Base-by-base conservation (phyloP, 1,284 basidiomycete genomes). In the Fomitiporia mediterranea region DNA sequence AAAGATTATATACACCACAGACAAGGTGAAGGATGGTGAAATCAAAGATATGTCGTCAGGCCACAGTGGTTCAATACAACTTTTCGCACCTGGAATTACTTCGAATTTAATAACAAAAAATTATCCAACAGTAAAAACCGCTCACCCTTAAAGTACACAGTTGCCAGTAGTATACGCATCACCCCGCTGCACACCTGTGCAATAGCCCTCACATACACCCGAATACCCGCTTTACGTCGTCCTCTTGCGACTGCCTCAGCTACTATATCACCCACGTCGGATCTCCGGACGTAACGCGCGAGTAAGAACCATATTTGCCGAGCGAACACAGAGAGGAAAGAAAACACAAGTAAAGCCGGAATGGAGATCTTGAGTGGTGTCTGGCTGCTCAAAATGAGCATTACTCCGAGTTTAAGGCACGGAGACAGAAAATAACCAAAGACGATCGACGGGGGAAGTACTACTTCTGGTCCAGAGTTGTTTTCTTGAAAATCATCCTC, bases 221-320 rank as follows among this genome's bases (percentile, higher is more conserved):
- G 68, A 57, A 63, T 70, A 23, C 66, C 65, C 63, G 78, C 77
- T 66, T 75, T 80, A 15, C 74, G 75, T 63, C 74, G 70, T 32
- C 78, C 77, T 55, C 75, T 73, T n/a, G 82, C 79, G 64, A 88
- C 80, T 2, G 80, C 73, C 63, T 84, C 77, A 13, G 82, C 64
- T 49, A 88, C 66, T 28, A 89, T 73, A 57, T 86, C 84, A 65
- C 85, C 82, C 39, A 83, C 65, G 57, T 86, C 81, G 30, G 77
- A 74, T 65, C 80, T 77, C 60, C 80, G 78, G 46, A 85, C 72
- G 66, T 89, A 86, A 37, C 83, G 77, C 44, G 82, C 79, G 11
- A 89, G 76, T 74, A 88, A 79, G 69, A 85, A 87, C 81, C 83
- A 86, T 49, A 89, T 71, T 62, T 87, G 85, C 42, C 83, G 74